phyloP scores from a whole-genome alignment of 805 yeast genomes.

The Yamadazyma philogaea region DNA sequence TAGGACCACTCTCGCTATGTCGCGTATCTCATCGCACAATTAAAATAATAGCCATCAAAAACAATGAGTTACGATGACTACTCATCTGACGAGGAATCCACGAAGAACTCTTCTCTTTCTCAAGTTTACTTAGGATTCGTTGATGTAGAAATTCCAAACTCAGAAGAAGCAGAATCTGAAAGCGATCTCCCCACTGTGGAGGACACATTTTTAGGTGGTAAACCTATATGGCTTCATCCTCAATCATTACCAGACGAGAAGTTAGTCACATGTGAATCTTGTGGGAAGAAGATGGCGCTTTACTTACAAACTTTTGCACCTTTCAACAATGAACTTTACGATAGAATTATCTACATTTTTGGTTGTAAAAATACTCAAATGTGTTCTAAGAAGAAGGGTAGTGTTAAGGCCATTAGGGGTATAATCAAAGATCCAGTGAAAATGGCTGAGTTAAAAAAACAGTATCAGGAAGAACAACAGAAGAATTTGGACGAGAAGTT shows the following conservation, averaged over 20 bases:
- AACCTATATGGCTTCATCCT: slow-evolving; percentile 61
- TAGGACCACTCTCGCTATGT: neutral
- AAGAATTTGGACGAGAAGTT: slow-evolving; percentile 39
- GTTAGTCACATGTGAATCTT: slow-evolving; percentile 60
- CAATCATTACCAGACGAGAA: slow-evolving; percentile 54
- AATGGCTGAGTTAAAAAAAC: slow-evolving; percentile 39
- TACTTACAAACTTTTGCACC: slow-evolving; percentile 82
- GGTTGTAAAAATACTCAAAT: slow-evolving; percentile 53
- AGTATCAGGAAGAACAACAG: slow-evolving; percentile 25
- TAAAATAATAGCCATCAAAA: neutral
- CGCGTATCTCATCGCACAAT: slow-evolving; percentile 28
- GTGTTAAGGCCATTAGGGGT: slow-evolving; percentile 75
- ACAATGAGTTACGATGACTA: slow-evolving; percentile 35
- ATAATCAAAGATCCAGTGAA: slow-evolving; percentile 56
- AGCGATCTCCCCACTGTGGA: slow-evolving; percentile 33
- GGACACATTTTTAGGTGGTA: slow-evolving; percentile 83
- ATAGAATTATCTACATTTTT: slow-evolving; percentile 77
- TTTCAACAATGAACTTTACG: slow-evolving; percentile 66
- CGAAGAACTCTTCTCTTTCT: slow-evolving; percentile 27
- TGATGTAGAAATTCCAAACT: slow-evolving; percentile 49
- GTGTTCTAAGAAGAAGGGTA: slow-evolving; percentile 70
- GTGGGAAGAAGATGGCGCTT: slow-evolving; percentile 60
- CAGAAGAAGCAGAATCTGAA: slow-evolving; percentile 39
- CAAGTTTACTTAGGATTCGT: slow-evolving; percentile 58
- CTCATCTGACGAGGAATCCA: slow-evolving; percentile 52